Evolutionary conservation across 192 early-diverging fungal species (phyloP).

Genomic region (Umbelopsis vinacea): DNA sequence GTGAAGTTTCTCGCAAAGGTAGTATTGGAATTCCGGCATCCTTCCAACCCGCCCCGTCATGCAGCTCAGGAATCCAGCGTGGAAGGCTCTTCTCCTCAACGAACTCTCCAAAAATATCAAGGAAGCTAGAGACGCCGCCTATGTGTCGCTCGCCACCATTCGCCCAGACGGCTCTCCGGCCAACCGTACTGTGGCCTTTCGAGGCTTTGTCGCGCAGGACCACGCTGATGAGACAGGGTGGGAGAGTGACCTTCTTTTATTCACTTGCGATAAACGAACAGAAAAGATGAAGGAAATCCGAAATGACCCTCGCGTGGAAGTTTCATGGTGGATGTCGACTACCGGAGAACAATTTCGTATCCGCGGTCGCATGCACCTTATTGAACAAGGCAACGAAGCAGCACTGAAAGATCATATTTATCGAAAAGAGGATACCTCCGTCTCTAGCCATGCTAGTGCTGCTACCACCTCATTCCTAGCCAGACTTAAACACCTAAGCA

Average conservation of each 20-base stretch:
- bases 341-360: slow-evolving; percentile 48
- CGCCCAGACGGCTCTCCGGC: slow-evolving; percentile 31
- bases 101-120: slow-evolving; percentile 30
- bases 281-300: slow-evolving; percentile 37
- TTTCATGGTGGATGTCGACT: slow-evolving; percentile 41
- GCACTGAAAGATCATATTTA: not conserved
- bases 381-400: slow-evolving; percentile 4
- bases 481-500: not conserved
- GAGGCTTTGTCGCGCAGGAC: slow-evolving; percentile 44
- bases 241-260: slow-evolving; percentile 30
- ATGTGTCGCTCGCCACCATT: slow-evolving; percentile 33
- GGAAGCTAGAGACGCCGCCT: slow-evolving; percentile 7
- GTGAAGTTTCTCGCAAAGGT: too few species aligned
- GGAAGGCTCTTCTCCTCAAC: slow-evolving; percentile 26
- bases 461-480: not conserved
- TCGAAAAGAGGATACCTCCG: not conserved
- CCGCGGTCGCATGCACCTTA: slow-evolving; percentile 27
- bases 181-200: slow-evolving; percentile 42
- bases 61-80: slow-evolving; percentile 11
- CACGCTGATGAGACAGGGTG: slow-evolving; percentile 33
- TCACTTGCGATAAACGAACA: slow-evolving; percentile 37
- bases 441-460: not conserved
- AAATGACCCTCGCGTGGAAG: slow-evolving; percentile 32
- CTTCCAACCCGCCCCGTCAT: not conserved
- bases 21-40: too few species aligned